Base-by-base conservation (phyloP, 768 basidiomycete species). In the Hortiboletus campestris region DNA sequence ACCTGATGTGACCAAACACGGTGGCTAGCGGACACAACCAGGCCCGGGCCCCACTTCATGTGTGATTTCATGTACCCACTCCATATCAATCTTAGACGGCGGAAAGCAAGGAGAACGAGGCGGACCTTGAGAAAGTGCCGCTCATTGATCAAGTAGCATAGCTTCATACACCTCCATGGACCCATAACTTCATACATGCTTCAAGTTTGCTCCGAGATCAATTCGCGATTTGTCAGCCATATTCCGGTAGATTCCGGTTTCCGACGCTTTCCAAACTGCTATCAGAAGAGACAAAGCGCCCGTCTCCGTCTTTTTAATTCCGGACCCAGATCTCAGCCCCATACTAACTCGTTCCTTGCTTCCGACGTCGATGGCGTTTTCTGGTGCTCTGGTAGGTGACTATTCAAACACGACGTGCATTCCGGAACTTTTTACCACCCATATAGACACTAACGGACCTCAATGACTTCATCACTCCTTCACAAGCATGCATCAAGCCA, bases 401-500 rank as follows among this genome's bases (percentile, higher is more conserved):
- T 11, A 0, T 36, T 36, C 32, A 14, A 22, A 53, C 34, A 19
- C 28, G 25, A n/a, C 47, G 44, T 41, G 16, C 34, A 34, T 47
- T 31, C 34, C 35, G 49, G 51, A 35, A 46, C 60, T 55, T 56
- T 25, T 60, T 29, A 45, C 56, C 34, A 47, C 50, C 32, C 12
- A 46, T 55, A 32, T 49, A 94, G 92, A 94, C 89, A 10, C 76
- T 98, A 45, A 93, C 92, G 19, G 95, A 96, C 73, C 80, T 98
- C 47, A 98, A 98, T 70, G 97, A 98, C 73, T 99, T 94, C 71
- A 91, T 99, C 41, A 89, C 92, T 0, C 97, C 97, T 2, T 89
- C 94, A 2, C 96, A 98, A 74, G 90, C 90, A 19, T 99, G 97
- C 73, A 98, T 98, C 74, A 97, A 98, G 67, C 96, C 97, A 0